A percentile compares a stretch with the other conserved stretches of the same genome.
These are phyloP conservation scores for Russula lepida DNA, from an alignment of 768 basidiomycete genomes.

Conservation along the genomic window DNA sequence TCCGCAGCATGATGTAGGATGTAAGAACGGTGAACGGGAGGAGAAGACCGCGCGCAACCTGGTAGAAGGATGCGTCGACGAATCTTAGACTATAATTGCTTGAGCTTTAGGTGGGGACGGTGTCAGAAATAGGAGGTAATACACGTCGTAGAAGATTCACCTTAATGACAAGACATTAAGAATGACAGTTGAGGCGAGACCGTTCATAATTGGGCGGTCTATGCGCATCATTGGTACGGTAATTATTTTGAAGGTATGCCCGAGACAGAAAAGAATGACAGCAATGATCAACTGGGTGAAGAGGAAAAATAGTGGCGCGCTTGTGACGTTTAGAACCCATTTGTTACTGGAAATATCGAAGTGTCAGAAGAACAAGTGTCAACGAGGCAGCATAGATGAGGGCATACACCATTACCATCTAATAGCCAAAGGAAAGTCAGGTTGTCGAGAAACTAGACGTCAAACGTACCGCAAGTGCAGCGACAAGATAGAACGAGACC, in stretches of 20 bases:
- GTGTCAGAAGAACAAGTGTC: constrained; percentile 14
- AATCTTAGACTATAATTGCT: constrained; percentile 90
- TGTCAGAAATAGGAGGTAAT: constrained; percentile 16
- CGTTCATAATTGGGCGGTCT: constrained; percentile 57
- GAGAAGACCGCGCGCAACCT: constrained; percentile 89
- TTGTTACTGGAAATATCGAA: constrained; percentile 51
- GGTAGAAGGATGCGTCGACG: constrained; percentile 92
- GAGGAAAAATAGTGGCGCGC: constrained; percentile 79
- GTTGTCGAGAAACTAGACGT: neutral
- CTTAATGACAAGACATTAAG: constrained; percentile 80
- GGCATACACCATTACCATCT: constrained; percentile 88
- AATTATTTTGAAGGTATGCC: constrained; percentile 53
- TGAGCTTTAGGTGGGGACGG: constrained; percentile 39
- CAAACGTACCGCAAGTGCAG: constrained; percentile 69
- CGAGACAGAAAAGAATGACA: constrained; percentile 60
- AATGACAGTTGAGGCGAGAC: constrained; percentile 63
- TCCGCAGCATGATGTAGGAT: constrained; percentile 69
- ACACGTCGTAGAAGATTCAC: constrained; percentile 30
- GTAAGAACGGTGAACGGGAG: constrained; percentile 88
- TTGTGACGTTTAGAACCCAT: constrained; percentile 78
- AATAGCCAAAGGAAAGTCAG: constrained; percentile 2
- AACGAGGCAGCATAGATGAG: neutral
- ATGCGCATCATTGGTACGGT: constrained; percentile 54
- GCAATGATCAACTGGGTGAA: constrained; percentile 76
- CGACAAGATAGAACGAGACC: constrained; percentile 82